Conservation (phyloP, 257 asterid species). For the Salvia miltiorrhiza region DNA sequence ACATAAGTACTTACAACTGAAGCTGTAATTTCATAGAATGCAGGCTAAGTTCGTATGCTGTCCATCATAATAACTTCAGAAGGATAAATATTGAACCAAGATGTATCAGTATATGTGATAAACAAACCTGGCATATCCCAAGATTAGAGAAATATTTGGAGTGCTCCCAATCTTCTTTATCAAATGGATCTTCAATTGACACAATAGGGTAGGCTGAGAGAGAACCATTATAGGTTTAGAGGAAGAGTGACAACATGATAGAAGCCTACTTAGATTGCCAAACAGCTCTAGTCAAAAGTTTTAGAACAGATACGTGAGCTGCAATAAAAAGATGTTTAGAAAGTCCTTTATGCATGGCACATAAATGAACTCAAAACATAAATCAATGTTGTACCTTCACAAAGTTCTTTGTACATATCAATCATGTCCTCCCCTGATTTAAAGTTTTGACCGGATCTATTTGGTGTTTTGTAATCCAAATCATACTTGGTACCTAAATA, state of each 20-base stretch:
- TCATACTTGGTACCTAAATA: conserved; percentile 89
- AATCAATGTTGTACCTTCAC: conserved; percentile 52
- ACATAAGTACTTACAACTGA: not conserved
- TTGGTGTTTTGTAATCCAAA: conserved; percentile 79
- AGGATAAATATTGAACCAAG: conserved; percentile 14
- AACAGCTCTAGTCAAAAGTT: not conserved
- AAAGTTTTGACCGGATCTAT: conserved; percentile 81
- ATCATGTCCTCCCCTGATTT: conserved; percentile 97
- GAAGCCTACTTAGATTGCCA: conserved; percentile 9
- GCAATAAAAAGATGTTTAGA: conserved; percentile 30
- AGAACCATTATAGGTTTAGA: conserved; percentile 19
- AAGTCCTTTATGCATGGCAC: conserved; percentile 31
- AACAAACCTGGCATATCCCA: conserved; percentile 84
- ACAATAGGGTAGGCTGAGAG: conserved; percentile 77
- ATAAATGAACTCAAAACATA: conserved; percentile 10
- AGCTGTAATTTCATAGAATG: not conserved
- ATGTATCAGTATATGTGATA: conserved; percentile 22
- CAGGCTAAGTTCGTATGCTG: not conserved
- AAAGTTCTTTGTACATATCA: conserved; percentile 75
- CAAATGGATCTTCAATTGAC: conserved; percentile 98
- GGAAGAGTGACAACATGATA: conserved; percentile 4
- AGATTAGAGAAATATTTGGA: conserved; percentile 64
- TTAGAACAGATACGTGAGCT: conserved; percentile 11
- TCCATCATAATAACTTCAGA: conserved; percentile 2
- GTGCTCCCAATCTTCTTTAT: conserved; percentile 99